A percentile compares a stretch with the other conserved stretches of the same genome.
phyloP scores from a whole-genome alignment of 805 yeast species.

The Candida verbasci region DNA sequence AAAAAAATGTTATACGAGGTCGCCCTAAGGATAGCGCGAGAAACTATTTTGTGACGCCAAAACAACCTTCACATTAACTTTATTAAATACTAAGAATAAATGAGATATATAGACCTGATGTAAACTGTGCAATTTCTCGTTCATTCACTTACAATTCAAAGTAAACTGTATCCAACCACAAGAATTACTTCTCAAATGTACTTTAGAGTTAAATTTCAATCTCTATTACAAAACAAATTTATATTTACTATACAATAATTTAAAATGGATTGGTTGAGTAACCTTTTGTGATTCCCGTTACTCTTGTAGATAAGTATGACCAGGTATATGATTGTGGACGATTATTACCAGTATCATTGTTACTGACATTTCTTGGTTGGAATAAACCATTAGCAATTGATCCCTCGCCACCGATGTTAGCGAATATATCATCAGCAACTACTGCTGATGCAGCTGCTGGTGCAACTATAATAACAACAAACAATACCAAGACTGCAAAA shows the following conservation, averaged over 20 bases:
- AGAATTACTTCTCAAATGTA: no score
- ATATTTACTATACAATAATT: constrained; percentile 17
- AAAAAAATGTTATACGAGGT: no score
- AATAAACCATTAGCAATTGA: constrained; percentile 62
- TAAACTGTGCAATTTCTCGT: no score
- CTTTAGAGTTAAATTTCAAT: no score
- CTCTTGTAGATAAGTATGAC: constrained; percentile 44
- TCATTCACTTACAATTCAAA: no score
- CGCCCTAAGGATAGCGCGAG: no score
- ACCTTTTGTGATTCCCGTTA: constrained; percentile 38
- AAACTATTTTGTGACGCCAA: no score
- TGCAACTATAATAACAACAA: constrained; percentile 75
- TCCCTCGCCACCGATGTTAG: constrained; percentile 13
- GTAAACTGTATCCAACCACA: no score
- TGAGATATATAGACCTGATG: no score
- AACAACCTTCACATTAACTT: no score
- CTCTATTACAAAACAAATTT: neutral
- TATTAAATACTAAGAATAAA: no score
- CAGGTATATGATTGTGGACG: constrained; percentile 21
- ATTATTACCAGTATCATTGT: constrained; percentile 71
- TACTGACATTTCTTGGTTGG: constrained; percentile 80
- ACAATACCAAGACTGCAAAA: constrained; percentile 63
- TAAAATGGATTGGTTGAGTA: constrained; percentile 53
- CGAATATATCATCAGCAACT: constrained; percentile 34
- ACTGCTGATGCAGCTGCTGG: constrained; percentile 82